These are phyloP conservation scores for Curvularia sp. DNA, from an alignment of 2,329 filamentous ascomycete genomes.

Conservation along the genomic window DNA sequence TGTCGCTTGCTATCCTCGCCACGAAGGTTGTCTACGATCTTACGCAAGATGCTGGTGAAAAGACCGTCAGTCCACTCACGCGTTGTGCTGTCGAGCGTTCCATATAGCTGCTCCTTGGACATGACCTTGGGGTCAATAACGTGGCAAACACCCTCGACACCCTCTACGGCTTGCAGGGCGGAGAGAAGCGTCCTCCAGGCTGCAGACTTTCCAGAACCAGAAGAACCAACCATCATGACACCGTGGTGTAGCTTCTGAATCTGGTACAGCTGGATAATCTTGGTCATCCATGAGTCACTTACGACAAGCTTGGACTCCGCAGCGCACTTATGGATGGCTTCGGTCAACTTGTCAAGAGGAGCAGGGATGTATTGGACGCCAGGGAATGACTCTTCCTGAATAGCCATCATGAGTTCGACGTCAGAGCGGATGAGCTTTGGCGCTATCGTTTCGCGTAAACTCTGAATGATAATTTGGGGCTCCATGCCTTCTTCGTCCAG, in stretches of 20 bases:
- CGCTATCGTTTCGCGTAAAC: slow-evolving; percentile 96
- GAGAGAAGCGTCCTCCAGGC: slow-evolving; percentile 93
- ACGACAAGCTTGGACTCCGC: slow-evolving; percentile 85
- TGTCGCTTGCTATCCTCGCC: slow-evolving; percentile 96
- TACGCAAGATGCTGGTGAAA: slow-evolving; percentile 95
- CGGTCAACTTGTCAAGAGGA: slow-evolving; percentile 78
- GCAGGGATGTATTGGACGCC: slow-evolving; percentile 92
- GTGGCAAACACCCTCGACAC: slow-evolving; percentile 91
- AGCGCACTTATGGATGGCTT: slow-evolving; percentile 82
- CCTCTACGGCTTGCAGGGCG: slow-evolving; percentile 88
- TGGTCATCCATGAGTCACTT: slow-evolving; percentile 96
- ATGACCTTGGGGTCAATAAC: slow-evolving; percentile 99
- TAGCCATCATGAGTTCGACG: slow-evolving; percentile 83
- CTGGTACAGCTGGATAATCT: slow-evolving; percentile 94
- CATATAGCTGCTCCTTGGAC: slow-evolving; percentile 98
- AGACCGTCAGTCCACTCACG: slow-evolving; percentile 98
- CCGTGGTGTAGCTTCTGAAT: slow-evolving; percentile 98
- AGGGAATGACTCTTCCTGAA: slow-evolving; percentile 88
- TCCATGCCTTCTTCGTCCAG: slow-evolving; percentile 79
- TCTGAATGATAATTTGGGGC: slow-evolving; percentile 98
- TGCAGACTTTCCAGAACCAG: slow-evolving; percentile 94
- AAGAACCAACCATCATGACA: slow-evolving; percentile 99
- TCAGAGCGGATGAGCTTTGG: slow-evolving; percentile 95
- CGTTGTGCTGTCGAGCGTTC: slow-evolving; percentile 93
- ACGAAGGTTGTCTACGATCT: slow-evolving; percentile 98